Evolutionary conservation across 1,284 basidiomycete species (phyloP).

Genomic region (Ustilago curta): DNA sequence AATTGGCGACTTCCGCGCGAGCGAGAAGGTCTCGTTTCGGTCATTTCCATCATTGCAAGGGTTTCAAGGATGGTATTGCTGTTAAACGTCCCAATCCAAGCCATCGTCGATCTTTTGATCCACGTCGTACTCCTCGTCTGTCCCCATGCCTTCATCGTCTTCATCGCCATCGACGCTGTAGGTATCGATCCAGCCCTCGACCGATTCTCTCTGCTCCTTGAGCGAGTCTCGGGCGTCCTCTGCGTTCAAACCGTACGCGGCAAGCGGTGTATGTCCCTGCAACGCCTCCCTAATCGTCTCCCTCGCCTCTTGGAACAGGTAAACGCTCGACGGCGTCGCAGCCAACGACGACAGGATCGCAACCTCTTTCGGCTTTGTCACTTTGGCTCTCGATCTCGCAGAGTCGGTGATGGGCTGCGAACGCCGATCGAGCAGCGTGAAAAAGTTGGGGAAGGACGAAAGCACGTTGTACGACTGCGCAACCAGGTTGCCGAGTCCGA

Average conservation of each 20-base stretch:
- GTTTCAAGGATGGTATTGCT: too few species aligned
- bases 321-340: constrained; percentile 48
- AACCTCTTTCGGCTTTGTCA: constrained; percentile 19
- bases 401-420: constrained; percentile 20
- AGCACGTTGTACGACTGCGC: constrained; percentile 54
- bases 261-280: constrained; percentile 50
- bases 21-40: neutral
- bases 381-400: neutral
- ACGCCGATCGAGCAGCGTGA: constrained; percentile 31
- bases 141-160: constrained; percentile 50
- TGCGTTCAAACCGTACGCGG: constrained; percentile 52
- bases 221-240: constrained; percentile 55
- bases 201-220: constrained; percentile 58
- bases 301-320: constrained; percentile 39
- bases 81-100: constrained; percentile 44
- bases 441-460: constrained; percentile 53
- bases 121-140: constrained; percentile 59
- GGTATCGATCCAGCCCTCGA: constrained; percentile 58
- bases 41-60: too few species aligned
- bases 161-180: constrained; percentile 52
- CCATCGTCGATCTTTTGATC: constrained; percentile 44
- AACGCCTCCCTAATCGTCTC: constrained; percentile 45
- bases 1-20: neutral
- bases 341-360: constrained; percentile 53
- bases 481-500: constrained; percentile 44